phyloP scores from a whole-genome alignment of 371 early-diverging fungal species.

The Dichotomocladium elegans region DNA sequence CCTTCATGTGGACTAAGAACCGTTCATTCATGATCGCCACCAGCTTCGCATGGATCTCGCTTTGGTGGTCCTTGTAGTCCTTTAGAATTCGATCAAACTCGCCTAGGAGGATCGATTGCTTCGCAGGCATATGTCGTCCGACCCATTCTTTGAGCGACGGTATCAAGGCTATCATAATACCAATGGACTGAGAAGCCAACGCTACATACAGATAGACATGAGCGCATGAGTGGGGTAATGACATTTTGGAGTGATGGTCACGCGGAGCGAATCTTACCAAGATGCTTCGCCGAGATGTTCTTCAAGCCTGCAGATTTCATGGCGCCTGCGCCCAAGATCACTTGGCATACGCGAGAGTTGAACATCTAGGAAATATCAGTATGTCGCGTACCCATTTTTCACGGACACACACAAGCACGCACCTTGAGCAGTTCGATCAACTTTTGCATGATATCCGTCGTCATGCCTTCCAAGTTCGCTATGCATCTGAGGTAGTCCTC shows the following conservation, averaged over 20 bases:
- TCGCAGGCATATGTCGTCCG: conserved; percentile 59
- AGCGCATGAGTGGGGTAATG: neutral
- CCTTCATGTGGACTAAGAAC: conserved; percentile 67
- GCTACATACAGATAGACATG: conserved; percentile 37
- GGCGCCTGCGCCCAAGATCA: conserved; percentile 94
- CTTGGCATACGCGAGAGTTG: conserved; percentile 90
- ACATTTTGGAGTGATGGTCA: too few relatives aligned
- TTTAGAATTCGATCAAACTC: conserved; percentile 82
- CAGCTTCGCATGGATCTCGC: conserved; percentile 82
- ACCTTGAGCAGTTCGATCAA: conserved; percentile 82
- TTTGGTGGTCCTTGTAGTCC: conserved; percentile 87
- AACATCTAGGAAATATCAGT: conserved; percentile 55
- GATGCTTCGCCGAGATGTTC: conserved; percentile 92
- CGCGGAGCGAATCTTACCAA: conserved; percentile 46
- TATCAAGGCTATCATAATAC: conserved; percentile 78
- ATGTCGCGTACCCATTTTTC: neutral
- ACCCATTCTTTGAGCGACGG: conserved; percentile 77
- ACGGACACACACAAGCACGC: too few relatives aligned
- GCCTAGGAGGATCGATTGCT: conserved; percentile 70
- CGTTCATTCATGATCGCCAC: conserved; percentile 92
- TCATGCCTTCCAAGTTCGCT: conserved; percentile 69
- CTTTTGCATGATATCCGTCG: conserved; percentile 81
- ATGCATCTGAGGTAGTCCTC: conserved; percentile 85
- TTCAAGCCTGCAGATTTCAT: conserved; percentile 92
- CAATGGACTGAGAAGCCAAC: conserved; percentile 88